phyloP scores from a whole-genome alignment of 1,139 yeast genomes.

The Tardiomyces digboiensis region DNA sequence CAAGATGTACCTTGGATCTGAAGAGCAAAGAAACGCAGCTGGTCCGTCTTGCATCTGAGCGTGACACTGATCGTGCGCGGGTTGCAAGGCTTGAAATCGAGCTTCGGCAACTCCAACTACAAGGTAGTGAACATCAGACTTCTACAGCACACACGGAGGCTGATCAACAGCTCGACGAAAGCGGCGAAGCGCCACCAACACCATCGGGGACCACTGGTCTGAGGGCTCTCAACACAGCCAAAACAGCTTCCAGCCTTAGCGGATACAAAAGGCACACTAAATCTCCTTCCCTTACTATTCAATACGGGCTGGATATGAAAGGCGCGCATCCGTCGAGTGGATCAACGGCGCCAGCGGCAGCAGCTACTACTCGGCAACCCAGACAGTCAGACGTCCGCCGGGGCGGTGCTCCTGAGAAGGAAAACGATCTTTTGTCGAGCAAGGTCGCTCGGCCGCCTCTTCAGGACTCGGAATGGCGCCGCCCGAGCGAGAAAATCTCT shows the following conservation, averaged over 20 bases:
- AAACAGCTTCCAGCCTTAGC: constrained; percentile 2
- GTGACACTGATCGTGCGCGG: constrained; percentile 43
- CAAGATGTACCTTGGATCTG: constrained; percentile 40
- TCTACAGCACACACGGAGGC: no score
- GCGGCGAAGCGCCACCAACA: neutral
- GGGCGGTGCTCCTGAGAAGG: neutral
- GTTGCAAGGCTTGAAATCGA: constrained; percentile 44
- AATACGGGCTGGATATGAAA: constrained; percentile 12
- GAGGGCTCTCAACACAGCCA: neutral
- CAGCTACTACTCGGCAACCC: constrained; percentile 2
- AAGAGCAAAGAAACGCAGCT: constrained; percentile 64
- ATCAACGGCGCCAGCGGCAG: constrained; percentile 5
- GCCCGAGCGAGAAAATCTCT: constrained; percentile 10
- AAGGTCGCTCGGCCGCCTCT: constrained; percentile 29
- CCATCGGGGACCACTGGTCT: neutral
- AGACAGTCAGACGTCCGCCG: constrained; percentile 1
- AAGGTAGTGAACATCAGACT: constrained; percentile 1
- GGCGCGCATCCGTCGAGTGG: neutral
- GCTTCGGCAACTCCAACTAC: constrained; percentile 25
- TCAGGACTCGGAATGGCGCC: constrained; percentile 50
- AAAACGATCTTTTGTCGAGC: constrained; percentile 1
- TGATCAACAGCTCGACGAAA: neutral
- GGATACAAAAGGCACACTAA: constrained; percentile 9
- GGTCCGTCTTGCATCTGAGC: constrained; percentile 47
- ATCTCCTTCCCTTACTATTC: constrained; percentile 13